Conservation (phyloP, 805 yeast species). For the Yueomyces sinensis region DNA sequence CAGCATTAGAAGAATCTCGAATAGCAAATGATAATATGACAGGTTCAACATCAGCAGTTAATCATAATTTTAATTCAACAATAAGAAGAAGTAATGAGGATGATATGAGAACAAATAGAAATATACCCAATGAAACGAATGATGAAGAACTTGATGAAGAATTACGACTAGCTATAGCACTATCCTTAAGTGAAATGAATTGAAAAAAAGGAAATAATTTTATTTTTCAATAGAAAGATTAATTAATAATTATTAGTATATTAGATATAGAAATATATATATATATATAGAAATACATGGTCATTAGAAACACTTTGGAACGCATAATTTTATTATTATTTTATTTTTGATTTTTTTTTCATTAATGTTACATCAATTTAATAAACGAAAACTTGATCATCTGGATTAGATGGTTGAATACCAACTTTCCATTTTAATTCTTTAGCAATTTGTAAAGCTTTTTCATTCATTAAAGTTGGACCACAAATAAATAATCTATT, state of each 20-base stretch:
- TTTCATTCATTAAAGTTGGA: slow-evolving; percentile 53
- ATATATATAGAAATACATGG: no score
- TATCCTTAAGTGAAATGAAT: slow-evolving; percentile 21
- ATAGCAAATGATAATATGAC: slow-evolving; percentile 1
- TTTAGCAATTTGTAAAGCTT: slow-evolving; percentile 34
- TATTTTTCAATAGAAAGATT: no score
- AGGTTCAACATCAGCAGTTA: background rate
- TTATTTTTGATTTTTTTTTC: no score
- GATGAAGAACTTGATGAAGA: slow-evolving; percentile 11
- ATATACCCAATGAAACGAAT: no score
- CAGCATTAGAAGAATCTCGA: slow-evolving; percentile 8
- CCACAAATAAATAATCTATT: slow-evolving; percentile 61
- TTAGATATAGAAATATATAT: no score
- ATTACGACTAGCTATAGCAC: slow-evolving; percentile 21
- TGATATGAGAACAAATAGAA: slow-evolving; percentile 1
- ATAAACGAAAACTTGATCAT: slow-evolving; percentile 47
- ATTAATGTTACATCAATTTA: no score
- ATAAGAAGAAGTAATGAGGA: no score
- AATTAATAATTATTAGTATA: no score
- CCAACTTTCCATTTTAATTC: slow-evolving; percentile 48
- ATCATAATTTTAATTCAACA: background rate
- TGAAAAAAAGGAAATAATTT: no score
- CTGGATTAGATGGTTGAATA: slow-evolving; percentile 32
- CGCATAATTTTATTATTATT: no score
- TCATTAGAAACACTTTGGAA: no score